A percentile compares a stretch with the other conserved stretches of the same genome.
Conservation (phyloP, 805 yeast genomes). For the Pichia phayaonensis region DNA sequence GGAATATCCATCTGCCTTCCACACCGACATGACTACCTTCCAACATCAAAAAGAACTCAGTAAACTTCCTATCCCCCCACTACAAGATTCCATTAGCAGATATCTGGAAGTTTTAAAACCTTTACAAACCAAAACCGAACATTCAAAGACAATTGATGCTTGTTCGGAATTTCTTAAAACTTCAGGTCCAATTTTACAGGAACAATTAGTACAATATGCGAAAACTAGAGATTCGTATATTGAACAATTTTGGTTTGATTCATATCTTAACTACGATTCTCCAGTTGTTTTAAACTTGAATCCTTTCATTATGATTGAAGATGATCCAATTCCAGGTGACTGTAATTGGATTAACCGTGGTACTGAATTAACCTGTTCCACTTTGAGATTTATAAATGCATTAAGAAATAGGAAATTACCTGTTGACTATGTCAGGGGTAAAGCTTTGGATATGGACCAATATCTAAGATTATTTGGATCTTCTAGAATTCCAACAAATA, state of each 20-base stretch:
- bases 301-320: constrained; percentile 85
- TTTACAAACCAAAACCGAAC: constrained; percentile 71
- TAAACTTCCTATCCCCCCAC: constrained; percentile 75
- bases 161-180: constrained; percentile 48
- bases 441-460: constrained; percentile 80
- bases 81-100: constrained; percentile 55
- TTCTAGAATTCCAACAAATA: constrained; percentile 73
- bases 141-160: constrained; percentile 49
- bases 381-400: constrained; percentile 74
- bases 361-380: constrained; percentile 66
- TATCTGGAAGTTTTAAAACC: constrained; percentile 69
- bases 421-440: constrained; percentile 59
- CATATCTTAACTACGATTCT: constrained; percentile 78
- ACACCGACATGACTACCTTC: constrained; percentile 32
- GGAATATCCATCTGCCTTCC: not conserved
- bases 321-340: constrained; percentile 73
- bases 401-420: constrained; percentile 66
- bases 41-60: constrained; percentile 50
- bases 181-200: constrained; percentile 53
- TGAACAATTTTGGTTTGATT: constrained; percentile 92
- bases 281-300: constrained; percentile 88
- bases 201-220: constrained; percentile 54
- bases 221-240: constrained; percentile 68
- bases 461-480: constrained; percentile 83
- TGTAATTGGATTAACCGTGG: constrained; percentile 70